These are phyloP conservation scores for Lipomyces lipofer DNA, from an alignment of 805 yeast genomes.

Conservation along the genomic window DNA sequence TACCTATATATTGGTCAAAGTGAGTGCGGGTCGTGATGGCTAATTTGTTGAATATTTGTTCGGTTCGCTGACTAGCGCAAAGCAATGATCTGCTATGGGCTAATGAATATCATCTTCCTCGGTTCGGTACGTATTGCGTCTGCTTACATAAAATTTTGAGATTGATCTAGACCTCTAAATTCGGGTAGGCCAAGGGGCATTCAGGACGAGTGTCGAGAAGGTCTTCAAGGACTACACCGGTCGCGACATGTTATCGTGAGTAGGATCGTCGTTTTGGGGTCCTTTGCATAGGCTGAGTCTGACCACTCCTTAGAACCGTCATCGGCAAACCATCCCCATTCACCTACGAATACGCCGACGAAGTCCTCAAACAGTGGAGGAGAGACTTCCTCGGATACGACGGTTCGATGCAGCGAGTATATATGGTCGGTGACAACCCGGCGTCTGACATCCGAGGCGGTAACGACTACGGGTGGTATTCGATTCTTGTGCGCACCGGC, in stretches of 20 bases:
- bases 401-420: conserved; percentile 53
- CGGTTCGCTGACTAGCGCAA: conserved; percentile 75
- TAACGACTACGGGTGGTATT: conserved; percentile 81
- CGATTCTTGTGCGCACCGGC: conserved; percentile 82
- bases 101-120: conserved; percentile 69
- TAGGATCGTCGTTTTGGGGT: not conserved
- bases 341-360: conserved; percentile 82
- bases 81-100: conserved; percentile 87
- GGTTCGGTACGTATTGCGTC: too few relatives aligned
- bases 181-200: conserved; percentile 94
- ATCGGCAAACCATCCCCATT: conserved; percentile 80
- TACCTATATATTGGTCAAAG: conserved; percentile 28
- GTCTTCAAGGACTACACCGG: conserved; percentile 61
- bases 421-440: conserved; percentile 97
- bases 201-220: conserved; percentile 61
- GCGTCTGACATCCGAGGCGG: conserved; percentile 92
- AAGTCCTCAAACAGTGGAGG: conserved; percentile 56
- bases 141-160: too few relatives aligned
- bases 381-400: conserved; percentile 13
- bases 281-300: not conserved
- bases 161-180: too few relatives aligned
- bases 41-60: not conserved
- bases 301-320: conserved; percentile 45
- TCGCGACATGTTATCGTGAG: conserved; percentile 42
- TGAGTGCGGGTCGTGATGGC: too few relatives aligned